Base-by-base conservation (phyloP, 208 protist genomes). In the Crithidia bombi region DNA sequence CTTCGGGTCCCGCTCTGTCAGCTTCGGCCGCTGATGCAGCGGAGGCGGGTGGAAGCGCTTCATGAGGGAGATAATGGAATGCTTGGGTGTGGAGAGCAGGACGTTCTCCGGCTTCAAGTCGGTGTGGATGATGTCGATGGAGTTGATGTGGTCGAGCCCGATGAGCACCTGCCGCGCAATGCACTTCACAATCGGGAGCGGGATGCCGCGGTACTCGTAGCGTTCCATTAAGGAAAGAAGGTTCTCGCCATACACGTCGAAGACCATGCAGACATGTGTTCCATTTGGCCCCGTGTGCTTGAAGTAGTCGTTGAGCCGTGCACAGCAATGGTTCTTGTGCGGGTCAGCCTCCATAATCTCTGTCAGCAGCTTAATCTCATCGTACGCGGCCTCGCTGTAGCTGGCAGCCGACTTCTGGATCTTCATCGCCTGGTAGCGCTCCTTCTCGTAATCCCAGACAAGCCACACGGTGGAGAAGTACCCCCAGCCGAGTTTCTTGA, bases 381-480 rank as follows among this genome's bases (percentile, higher is more conserved):
- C 89, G 47, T 92, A 86, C 25, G 89, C 86, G 26, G 91, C 89
- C 57, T 93, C 89, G 35, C 81, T 86, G 73, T 95, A 92, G 69
- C 88, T 82, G 44, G 81, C 89, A 0, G 87, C 86, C 12, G 84
- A 91, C 59, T 91, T 91, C 69, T 96, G 87, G 38, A 87, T 78
- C 55, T 97, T 93, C 81, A 89, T 88, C 1, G 95, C 87, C 59
- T 93, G 87, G 64, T 87, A 88, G 23, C 94, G 82, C 56, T 98
- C 91, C 32, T 99, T 94, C 57, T 98, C 97, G 65, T 93, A 87
- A 76, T 99, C 98, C 70, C 87, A 92, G 26, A 93, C 96, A 14
- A 99, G 87, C 98, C 98, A 99, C 25, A 99, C 98, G 0, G 98
- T 99, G 35, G 97, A 99, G 77, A 99, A 99, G 79, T 99, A 98